Evolutionary conservation across 169 alveolate genomes (phyloP), one percentile per base, ranked within the genome.

Genomic region (Theileria orientalis): DNA sequence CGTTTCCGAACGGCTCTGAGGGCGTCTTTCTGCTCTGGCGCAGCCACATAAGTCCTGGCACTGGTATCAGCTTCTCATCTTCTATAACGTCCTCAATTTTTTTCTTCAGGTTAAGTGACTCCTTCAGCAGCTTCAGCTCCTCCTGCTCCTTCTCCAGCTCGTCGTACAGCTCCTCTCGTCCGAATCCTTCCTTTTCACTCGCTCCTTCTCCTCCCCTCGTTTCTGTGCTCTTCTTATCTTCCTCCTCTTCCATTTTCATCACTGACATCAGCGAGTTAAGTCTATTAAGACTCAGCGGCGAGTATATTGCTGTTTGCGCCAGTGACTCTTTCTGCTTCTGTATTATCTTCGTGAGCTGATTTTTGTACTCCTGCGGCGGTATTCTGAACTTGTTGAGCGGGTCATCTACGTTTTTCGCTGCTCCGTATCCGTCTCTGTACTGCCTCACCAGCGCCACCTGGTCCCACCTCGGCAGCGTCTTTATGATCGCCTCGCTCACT

Each of bases 391-490:
- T 84, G 54, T 46, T 44, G 33, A 29, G 78, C 11, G 89, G 83
- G 9, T 80, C 92, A 9, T 33, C 90, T 27, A 33, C 42, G 6
- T 56, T 56, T 25, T 56, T 56, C 25, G 73, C 74, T 1, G 63
- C 23, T 42, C 95, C 94, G 63, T 87, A 84, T 19, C 94, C 91
- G 72, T 86, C 92, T 8, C 92, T 68, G 73, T 84, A 92, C 59
- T 92, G 95, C 21, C 95, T 46, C 37, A 92, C 96, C 14, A 92
- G 76, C 19, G 96, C 96, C 23, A 92, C 96, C 59, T 92, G 94
- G 44, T 92, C 96, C 96, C 96, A 92, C 54, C 96, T 78, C 16
- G 96, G 96, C 57, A 92, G 79, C 42, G 95, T 84, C 46, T 80
- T 82, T 25, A 92, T 90, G 1, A 90, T 93, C 1, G 86, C 86